Evolutionary conservation across 2,329 filamentous ascomycete species (phyloP), one percentile per base, ranked within the genome.

Genomic region (Pseudogymnoascus sp.): DNA sequence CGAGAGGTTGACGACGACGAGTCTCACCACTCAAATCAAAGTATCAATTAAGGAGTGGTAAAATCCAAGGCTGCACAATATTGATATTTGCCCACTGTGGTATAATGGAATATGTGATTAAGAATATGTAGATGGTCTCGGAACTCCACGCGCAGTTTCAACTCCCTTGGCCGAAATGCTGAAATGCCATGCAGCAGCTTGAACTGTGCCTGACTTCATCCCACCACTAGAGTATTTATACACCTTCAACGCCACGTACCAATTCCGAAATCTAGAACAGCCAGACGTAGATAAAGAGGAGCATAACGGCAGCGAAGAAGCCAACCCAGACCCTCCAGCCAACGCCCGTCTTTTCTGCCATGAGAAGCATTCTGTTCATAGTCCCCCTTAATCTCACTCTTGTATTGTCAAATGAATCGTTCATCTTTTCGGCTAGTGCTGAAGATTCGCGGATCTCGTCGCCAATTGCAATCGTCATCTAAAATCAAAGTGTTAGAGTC

Each of bases 311-410:
- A 5, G 85, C 81, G 74, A 99, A 96, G 77, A 99, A 99, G 45
- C 80, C 81, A 60, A 97, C 74, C 94, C 94, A 99, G 63, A 92
- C 89, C 76, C 85, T 93, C 94, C 94, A 99, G 71, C 92, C 88
- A 8, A 99, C 88, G n/a, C 94, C 94, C 2, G 92, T 96, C 70
- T 86, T 83, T 78, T 97, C 85, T 4, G 94, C 94, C 94, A 99
- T 99, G 61, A 93, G 74, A 67, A 97, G 77, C 94, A 99, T 99
- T 64, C 92, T 82, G 73, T 91, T 96, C 94, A 99, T 97, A 16
- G 95, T 97, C 61, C 93, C 92, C 49, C 87, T 84, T 65, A 99
- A 79, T 66, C 90, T 84, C 61, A 92, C 77, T 35, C 92, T 81
- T 61, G 93, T 95, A 69, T 84, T 86, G 73, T 97, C 93, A 73